Evolutionary conservation across 1,139 yeast genomes (phyloP), one percentile per base, ranked within the genome.

Genomic region (Candida sojae): DNA sequence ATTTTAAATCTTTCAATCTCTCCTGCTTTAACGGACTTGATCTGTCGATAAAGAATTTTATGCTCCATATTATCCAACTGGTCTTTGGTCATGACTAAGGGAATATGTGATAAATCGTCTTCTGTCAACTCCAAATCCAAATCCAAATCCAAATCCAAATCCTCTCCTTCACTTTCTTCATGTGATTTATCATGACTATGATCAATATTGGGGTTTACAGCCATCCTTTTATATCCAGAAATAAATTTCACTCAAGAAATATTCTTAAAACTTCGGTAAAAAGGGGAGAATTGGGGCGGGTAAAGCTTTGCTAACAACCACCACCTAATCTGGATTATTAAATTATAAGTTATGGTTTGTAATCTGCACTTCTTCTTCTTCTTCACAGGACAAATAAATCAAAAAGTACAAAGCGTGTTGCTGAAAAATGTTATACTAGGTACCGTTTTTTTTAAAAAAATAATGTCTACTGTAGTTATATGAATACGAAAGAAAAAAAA

Each of bases 1-100:
- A 73, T 61, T 39, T 60, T 66, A 56, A 72, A 73, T 33, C 78
- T 55, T 43, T 71, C 66, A 13, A 66, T 55, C 51, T 73, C 75
- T 5, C 78, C 78, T 1, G 72, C 69, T 49, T 70, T 71, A 3
- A 73, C 66, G 2, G 71, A 56, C 43, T 60, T 60, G 21, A 63
- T 59, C 49, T 68, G 66, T 33, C 78, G 63, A 53, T 63, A 72
- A 4, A 73, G 58, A n/a, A 73, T 56, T 37, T 47, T 52, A 35
- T 64, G 69, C 21, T 49, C 48, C 48, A 48, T 50, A 28, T 37
- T 40, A 39, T 48, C 57, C 21, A 53, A 41, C 35, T 53, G 57
- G 21, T 47, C 44, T 26, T 49, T 44, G 1, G 55, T 51, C 51
- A 54, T 48, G n/a, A 39, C 55, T 42, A 54, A 40, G 1, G 56